These are phyloP conservation scores for Trifolium subterraneum DNA, from an alignment of 306 rosid genomes.

Conservation along the genomic window DNA sequence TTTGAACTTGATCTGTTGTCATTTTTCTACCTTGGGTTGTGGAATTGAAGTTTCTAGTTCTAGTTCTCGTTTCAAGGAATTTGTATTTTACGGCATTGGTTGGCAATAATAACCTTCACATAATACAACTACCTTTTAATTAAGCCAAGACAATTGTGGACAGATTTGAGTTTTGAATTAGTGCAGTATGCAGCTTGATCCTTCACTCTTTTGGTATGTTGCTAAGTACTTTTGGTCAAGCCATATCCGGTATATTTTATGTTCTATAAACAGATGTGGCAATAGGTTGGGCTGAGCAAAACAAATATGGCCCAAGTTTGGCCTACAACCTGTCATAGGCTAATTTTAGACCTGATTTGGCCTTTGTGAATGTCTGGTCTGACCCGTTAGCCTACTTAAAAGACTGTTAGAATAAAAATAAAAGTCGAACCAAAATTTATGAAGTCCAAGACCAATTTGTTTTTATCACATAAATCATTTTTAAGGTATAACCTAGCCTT, in stretches of 20 bases:
- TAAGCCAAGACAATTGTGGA: neutral
- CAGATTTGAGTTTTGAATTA: constrained; percentile 23
- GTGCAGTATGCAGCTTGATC: constrained; percentile 15
- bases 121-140: constrained; percentile 1
- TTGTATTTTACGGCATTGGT: constrained; percentile 14
- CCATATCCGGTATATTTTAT: neutral
- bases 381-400: neutral
- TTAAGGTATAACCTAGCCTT: neutral
- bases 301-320: neutral
- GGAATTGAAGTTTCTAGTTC: neutral
- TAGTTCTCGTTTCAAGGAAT: constrained; percentile 11
- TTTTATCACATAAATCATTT: neutral
- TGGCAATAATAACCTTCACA: constrained; percentile 1
- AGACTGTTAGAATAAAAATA: neutral
- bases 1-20: constrained; percentile 22
- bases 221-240: neutral
- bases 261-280: neutral
- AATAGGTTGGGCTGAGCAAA: neutral
- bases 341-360: neutral
- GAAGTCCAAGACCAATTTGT: neutral
- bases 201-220: constrained; percentile 7
- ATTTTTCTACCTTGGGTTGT: constrained; percentile 28
- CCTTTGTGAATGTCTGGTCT: neutral
- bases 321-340: neutral
- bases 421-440: neutral